Base-by-base conservation (phyloP, 2,329 filamentous ascomycete species). In the Diaporthe caulivora region DNA sequence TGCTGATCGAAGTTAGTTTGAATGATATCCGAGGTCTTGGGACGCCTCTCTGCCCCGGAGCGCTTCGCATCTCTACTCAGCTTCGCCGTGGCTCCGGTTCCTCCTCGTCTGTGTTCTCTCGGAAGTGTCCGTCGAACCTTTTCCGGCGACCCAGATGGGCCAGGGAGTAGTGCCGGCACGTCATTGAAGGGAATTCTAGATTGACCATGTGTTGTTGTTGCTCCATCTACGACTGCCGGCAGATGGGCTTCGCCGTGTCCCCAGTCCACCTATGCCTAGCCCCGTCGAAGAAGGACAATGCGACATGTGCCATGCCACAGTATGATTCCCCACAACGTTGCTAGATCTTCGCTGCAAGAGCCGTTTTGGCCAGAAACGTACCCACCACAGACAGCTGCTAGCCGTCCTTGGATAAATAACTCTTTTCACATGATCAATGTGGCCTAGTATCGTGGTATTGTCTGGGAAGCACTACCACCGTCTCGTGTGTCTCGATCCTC, bases 231-330 rank as follows among this genome's bases (percentile, higher is more conserved):
- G 55, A 71, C 69, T 71, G 55, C 69, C 69, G 55, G 69, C 69
- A 71, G 69, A 71, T 71, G 37, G 42, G 26, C 69, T 54, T 71
- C 69, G 49, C 55, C 42, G 44, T 54, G 69, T 71, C 55, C 55
- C 62, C 55, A 62, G 57, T 62, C 53, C 53, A 55, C 54, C 31
- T 57, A 70, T 55, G 55, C 42, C 67, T 29, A 71, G 54, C 58
- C 62, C 70, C 42, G 72, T 53, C 70, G 70, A 74, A 72, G 54
- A 74, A 42, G 55, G 70, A 58, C 72, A 72, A 67, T 70, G 55
- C 64, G 62, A 57, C 72, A 74, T 65, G 62, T 72, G 70, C 69
- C 44, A 72, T 74, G 70, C 70, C 53, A 72, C 70, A 37, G 62
- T 53, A 53, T 67, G 70, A 74, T 72, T 72, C 72, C 70, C 72